Conservation (phyloP, 106 monocot genomes). For the Chionographis japonica region DNA sequence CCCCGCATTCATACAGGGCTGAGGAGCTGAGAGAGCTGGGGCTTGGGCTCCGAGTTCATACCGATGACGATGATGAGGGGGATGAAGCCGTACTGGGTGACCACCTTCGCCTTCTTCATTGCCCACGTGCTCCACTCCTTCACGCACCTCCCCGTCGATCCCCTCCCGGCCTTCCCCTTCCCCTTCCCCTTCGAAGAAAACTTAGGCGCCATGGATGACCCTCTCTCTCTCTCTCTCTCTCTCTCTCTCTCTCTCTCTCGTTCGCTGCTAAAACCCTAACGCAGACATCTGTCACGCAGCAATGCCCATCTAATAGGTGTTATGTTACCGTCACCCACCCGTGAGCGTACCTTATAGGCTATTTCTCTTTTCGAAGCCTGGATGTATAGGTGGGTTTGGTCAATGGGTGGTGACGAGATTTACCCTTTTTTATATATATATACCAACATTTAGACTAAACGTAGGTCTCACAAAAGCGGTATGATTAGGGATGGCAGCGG, state of each 20-base stretch:
- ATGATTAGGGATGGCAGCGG: too few relatives aligned
- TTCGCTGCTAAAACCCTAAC: too few relatives aligned
- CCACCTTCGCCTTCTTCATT: slow-evolving; percentile 27
- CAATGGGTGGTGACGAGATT: too few relatives aligned
- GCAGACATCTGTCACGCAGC: too few relatives aligned
- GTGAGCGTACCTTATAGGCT: too few relatives aligned
- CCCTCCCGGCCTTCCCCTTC: slow-evolving; percentile 1
- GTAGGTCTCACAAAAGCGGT: too few relatives aligned
- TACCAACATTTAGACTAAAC: too few relatives aligned
- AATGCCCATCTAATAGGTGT: too few relatives aligned
- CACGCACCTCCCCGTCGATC: slow-evolving; percentile 3
- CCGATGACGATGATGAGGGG: slow-evolving; percentile 36
- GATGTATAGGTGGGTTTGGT: too few relatives aligned
- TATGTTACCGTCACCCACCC: too few relatives aligned
- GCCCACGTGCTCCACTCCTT: slow-evolving; percentile 25
- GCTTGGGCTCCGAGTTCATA: slow-evolving; percentile 39
- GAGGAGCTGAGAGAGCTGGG: slow-evolving; percentile 36
- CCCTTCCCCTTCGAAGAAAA: slow-evolving; percentile 20
- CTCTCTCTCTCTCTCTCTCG: background rate
- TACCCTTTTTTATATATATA: too few relatives aligned
- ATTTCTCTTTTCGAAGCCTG: too few relatives aligned
- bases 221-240: background rate
- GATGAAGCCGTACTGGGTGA: slow-evolving; percentile 42
- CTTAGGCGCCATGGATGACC: slow-evolving; percentile 14
- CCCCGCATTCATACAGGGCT: slow-evolving; percentile 34